Conservation (phyloP, 78 protist genomes). For the Speleostelium caveatum region DNA sequence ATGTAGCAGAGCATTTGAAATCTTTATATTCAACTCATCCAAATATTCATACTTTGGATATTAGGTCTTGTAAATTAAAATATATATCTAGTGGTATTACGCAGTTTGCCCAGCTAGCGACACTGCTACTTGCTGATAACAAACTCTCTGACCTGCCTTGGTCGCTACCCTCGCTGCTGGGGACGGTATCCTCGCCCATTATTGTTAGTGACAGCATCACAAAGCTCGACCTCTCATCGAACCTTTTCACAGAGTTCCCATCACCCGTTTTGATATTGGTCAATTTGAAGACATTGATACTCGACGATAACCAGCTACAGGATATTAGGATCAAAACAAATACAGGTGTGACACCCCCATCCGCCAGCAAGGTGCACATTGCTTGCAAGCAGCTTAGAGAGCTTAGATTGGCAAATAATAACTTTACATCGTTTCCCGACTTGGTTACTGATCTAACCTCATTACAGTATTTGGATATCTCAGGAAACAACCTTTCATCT, state of each 20-base stretch:
- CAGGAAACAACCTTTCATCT: constrained; percentile 13
- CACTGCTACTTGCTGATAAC: constrained; percentile 9
- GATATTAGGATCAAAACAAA: background rate
- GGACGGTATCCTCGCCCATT: background rate
- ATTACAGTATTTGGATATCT: constrained; percentile 18
- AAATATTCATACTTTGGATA: background rate
- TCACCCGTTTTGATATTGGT: constrained; percentile 19
- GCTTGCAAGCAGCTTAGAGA: constrained; percentile 29
- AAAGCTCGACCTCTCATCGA: constrained; percentile 9
- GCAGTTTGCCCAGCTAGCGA: background rate
- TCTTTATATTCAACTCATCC: background rate
- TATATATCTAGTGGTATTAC: background rate
- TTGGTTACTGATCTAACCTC: constrained; percentile 19
- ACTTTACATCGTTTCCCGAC: background rate
- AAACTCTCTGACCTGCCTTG: constrained; percentile 17
- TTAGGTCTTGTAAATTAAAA: constrained; percentile 14
- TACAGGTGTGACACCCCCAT: background rate
- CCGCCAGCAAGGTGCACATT: background rate
- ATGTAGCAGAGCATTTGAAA: constrained; percentile 2
- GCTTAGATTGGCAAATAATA: constrained; percentile 14
- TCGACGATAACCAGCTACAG: constrained; percentile 10
- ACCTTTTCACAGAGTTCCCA: constrained; percentile 11
- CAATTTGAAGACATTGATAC: background rate
- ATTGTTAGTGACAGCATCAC: background rate
- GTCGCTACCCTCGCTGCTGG: constrained; percentile 2